Evolutionary conservation across 768 basidiomycete species (phyloP), one percentile per base, ranked within the genome.

Genomic region (Tephrocybe sp.): DNA sequence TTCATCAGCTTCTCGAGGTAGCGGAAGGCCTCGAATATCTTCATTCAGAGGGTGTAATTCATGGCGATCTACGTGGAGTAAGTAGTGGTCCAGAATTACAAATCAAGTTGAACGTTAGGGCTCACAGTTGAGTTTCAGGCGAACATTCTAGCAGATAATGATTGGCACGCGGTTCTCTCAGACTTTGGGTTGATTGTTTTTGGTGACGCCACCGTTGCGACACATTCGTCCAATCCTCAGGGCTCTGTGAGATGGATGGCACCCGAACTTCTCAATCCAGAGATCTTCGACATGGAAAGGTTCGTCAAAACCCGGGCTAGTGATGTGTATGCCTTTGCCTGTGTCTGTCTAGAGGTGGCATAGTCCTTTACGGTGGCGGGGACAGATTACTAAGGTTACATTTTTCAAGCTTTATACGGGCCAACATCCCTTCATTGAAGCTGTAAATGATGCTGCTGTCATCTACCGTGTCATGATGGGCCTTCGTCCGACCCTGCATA

Each of bases 181-280:
- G 70, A 71, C 44, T 71, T 70, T 42, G 70, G 69, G 3, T 49
- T 70, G 31, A 60, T 65, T 9, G 56, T 56, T 7, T 63, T 70
- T 37, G 57, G 60, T 19, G 66, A 69, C 36, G 60, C 56, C 22
- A 66, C 66, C 7, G 40, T 54, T 3, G 53, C 59, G 7, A 59
- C 58, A 22, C 53, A 60, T 25, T 59, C 61, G 2, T 61, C 65
- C 4, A 60, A 55, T 28, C 55, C 58, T 11, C 59, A 56, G 4
- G 68, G 67, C n/a, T 58, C 62, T 18, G 51, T 60, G 7, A 44
- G 65, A n/a, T 71, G 68, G 66, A 71, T 67, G 68, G 65, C 67
- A 1, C 70, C 70, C 8, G 69, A 71, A 51, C 54, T 71, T 12
- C 61, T 66, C n/a, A 52, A 63, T 35, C 68, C 69, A 3, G 63